phyloP scores from a whole-genome alignment of 176 grass and related monocot species.

The Phragmites australis region DNA sequence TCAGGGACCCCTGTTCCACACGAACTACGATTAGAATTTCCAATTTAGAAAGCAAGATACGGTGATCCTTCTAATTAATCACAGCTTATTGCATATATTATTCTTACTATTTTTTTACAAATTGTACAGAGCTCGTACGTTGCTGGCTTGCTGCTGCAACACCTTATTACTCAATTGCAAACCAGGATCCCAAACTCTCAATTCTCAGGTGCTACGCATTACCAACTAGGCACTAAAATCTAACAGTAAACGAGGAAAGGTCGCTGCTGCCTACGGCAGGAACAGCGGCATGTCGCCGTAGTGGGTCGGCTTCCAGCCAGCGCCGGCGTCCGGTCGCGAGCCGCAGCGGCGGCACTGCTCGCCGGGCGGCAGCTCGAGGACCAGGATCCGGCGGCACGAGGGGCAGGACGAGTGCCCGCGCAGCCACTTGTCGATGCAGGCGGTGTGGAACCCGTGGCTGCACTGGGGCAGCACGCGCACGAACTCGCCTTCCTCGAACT shows the following conservation, averaged over 20 bases:
- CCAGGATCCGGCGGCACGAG: constrained; percentile 59
- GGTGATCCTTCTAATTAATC: not conserved
- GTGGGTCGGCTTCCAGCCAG: constrained; percentile 35
- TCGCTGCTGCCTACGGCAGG: constrained; percentile 34
- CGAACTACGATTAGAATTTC: not conserved
- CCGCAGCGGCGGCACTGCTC: constrained; percentile 50
- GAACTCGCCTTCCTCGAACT: constrained; percentile 64
- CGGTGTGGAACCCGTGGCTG: constrained; percentile 64
- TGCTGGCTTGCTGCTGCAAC: constrained; percentile 8
- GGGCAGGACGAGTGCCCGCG: constrained; percentile 67
- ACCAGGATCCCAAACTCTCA: not conserved
- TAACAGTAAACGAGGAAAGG: not conserved
- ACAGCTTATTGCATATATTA: constrained; percentile 15
- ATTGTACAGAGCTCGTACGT: constrained; percentile 25
- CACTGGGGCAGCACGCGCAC: constrained; percentile 68
- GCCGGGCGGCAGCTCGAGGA: constrained; percentile 38
- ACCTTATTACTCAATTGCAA: not conserved
- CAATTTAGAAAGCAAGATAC: not conserved
- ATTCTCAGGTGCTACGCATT: constrained; percentile 4
- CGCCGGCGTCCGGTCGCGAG: constrained; percentile 19
- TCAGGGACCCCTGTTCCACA: not conserved
- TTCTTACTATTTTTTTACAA: constrained; percentile 29
- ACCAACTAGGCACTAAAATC: constrained; percentile 1
- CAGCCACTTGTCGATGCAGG: constrained; percentile 75
- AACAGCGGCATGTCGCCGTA: constrained; percentile 41